A percentile compares a stretch with the other conserved stretches of the same genome.
phyloP scores from a whole-genome alignment of 192 early-diverging fungal genomes.

The Coemansia sp. region DNA sequence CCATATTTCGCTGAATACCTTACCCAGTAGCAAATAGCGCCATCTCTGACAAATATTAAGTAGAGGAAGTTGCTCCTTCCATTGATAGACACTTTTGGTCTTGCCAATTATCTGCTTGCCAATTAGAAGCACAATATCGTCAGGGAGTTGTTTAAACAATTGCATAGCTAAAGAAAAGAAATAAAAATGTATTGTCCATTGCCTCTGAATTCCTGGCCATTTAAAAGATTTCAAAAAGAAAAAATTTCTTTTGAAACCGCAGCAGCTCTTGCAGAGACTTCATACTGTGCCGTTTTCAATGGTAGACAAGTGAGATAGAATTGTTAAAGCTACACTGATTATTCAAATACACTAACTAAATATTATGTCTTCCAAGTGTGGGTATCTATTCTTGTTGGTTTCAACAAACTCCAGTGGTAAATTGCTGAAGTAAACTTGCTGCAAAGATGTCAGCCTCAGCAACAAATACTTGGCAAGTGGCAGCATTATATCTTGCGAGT shows the following conservation, averaged over 20 bases:
- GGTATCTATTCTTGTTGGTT: background rate
- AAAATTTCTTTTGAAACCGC: too few relatives aligned
- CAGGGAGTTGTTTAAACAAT: background rate
- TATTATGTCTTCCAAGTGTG: background rate
- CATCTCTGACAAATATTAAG: slow-evolving; percentile 1
- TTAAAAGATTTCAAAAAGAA: too few relatives aligned
- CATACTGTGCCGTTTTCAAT: too few relatives aligned
- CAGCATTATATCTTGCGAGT: background rate
- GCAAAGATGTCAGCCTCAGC: background rate
- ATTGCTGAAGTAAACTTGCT: background rate
- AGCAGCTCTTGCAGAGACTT: too few relatives aligned
- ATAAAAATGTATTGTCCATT: too few relatives aligned
- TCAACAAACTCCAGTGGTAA: background rate
- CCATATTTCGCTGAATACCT: background rate
- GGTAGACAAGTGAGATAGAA: too few relatives aligned
- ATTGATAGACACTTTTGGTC: background rate
- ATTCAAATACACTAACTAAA: too few relatives aligned
- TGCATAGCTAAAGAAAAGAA: too few relatives aligned
- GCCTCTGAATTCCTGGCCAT: too few relatives aligned
- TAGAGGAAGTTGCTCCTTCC: slow-evolving; percentile 5
- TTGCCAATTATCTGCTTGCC: too few relatives aligned
- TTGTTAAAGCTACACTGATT: too few relatives aligned
- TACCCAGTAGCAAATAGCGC: background rate
- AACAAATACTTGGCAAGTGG: background rate
- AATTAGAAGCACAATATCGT: background rate